phyloP scores from a whole-genome alignment of 1,139 yeast species.

The Debaryomycetaceae sp. region DNA sequence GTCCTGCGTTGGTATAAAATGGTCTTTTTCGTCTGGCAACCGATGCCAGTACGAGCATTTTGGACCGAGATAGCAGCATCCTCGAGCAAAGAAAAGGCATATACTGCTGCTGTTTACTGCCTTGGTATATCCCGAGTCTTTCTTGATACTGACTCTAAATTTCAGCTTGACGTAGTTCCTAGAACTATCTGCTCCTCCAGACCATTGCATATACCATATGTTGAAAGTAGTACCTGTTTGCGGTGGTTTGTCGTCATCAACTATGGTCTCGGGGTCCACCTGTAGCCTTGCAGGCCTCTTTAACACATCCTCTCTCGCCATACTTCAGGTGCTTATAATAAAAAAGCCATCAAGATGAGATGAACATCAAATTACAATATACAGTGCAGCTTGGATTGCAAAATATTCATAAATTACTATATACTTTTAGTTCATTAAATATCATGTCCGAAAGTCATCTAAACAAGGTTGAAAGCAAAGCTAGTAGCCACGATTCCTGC shows the following conservation, averaged over 20 bases:
- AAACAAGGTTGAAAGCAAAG: constrained; percentile 32
- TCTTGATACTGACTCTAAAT: constrained; percentile 52
- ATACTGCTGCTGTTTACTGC: constrained; percentile 54
- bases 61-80: constrained; percentile 77
- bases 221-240: constrained; percentile 82
- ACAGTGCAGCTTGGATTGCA: not conserved
- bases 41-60: constrained; percentile 78
- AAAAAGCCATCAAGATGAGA: not conserved
- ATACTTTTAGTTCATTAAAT: not conserved
- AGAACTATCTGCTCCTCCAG: constrained; percentile 58
- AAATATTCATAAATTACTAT: not conserved
- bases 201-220: constrained; percentile 88
- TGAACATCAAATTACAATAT: not conserved
- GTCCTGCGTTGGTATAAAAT: constrained; percentile 63
- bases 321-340: not conserved
- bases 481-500: constrained; percentile 38
- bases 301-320: not conserved
- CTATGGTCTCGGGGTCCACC: constrained; percentile 60
- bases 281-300: constrained; percentile 56
- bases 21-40: constrained; percentile 52
- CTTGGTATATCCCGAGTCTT: constrained; percentile 73
- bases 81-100: constrained; percentile 85
- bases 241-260: constrained; percentile 65
- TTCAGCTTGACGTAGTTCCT: constrained; percentile 29
- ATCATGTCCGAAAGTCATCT: constrained; percentile 3